phyloP scores from a whole-genome alignment of 768 basidiomycete genomes.

The Xerocomellus intermedius region DNA sequence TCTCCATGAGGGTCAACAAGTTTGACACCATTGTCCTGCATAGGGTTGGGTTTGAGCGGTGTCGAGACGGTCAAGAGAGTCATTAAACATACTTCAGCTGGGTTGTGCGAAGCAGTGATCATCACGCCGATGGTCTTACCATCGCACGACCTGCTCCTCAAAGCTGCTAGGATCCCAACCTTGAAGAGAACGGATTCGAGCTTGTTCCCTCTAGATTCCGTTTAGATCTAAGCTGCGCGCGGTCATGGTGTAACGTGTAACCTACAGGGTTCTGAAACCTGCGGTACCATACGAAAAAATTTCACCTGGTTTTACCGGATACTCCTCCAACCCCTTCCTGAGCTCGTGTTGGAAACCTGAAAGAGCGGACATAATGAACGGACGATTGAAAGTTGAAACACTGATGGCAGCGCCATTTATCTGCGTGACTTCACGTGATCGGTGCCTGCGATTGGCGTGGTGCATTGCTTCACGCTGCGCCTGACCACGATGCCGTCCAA shows the following conservation, averaged over 20 bases:
- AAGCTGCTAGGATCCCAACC: conserved; percentile 84
- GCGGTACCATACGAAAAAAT: conserved; percentile 91
- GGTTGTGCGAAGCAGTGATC: conserved; percentile 99
- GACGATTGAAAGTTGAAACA: neutral
- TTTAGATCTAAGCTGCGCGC: conserved; percentile 7
- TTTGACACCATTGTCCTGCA: conserved; percentile 97
- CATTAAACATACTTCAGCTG: conserved; percentile 70
- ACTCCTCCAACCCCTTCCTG: conserved; percentile 49
- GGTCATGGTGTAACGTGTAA: conserved; percentile 12
- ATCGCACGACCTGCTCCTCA: conserved; percentile 88
- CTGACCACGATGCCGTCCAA: conserved; percentile 60
- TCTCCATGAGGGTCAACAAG: conserved; percentile 96
- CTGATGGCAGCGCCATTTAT: neutral
- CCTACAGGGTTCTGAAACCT: conserved; percentile 89
- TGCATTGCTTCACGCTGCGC: neutral
- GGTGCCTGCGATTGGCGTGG: neutral
- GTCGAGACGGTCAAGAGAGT: neutral
- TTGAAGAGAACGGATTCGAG: conserved; percentile 94
- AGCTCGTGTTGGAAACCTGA: conserved; percentile 41
- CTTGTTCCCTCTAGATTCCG: conserved; percentile 50
- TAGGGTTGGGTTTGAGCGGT: conserved; percentile 4
- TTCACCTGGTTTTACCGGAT: conserved; percentile 70
- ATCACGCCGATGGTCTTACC: conserved; percentile 95
- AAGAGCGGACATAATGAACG: conserved; percentile 35
- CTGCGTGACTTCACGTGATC: conserved; percentile 16